Percentiles rank a stretch among this genome's conserved stretches.
phyloP scores from a whole-genome alignment of 371 early-diverging fungal genomes.

The Mucor velutinosus region DNA sequence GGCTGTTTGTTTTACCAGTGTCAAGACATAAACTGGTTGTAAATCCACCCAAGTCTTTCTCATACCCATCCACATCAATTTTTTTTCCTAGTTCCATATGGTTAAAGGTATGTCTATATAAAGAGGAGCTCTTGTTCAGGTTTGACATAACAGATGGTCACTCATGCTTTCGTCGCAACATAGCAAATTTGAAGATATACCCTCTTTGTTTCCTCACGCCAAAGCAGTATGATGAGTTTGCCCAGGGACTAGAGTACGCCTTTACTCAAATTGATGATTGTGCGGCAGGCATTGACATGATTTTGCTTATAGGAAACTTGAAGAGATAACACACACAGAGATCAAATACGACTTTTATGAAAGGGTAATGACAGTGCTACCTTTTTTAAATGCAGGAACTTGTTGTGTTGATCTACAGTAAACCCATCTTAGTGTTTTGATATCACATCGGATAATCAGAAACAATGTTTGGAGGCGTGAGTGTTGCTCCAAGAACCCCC shows the following conservation, averaged over 20 bases:
- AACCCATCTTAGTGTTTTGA: constrained; percentile 23
- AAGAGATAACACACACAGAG: constrained; percentile 3
- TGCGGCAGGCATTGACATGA: neutral
- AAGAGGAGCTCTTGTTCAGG: too few species aligned
- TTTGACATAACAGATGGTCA: neutral
- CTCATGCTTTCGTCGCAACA: neutral
- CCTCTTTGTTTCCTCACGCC: neutral
- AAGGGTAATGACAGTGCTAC: constrained; percentile 14
- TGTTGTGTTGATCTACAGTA: neutral
- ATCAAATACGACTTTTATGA: constrained; percentile 15
- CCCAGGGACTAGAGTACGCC: neutral
- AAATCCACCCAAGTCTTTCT: neutral
- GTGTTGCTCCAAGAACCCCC: neutral
- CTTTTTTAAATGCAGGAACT: neutral
- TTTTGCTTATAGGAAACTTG: neutral
- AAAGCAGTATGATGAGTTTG: neutral
- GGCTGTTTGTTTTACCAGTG: neutral
- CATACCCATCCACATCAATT: neutral
- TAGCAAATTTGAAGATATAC: constrained; percentile 12
- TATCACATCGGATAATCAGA: constrained; percentile 15
- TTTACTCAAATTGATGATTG: neutral
- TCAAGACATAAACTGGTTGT: neutral
- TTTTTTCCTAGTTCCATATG: neutral
- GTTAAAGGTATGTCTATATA: neutral
- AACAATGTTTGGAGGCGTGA: constrained; percentile 22